Evolutionary conservation across 108 stramenopile species (phyloP).

Genomic region (Aurantiochytrium sp.): DNA sequence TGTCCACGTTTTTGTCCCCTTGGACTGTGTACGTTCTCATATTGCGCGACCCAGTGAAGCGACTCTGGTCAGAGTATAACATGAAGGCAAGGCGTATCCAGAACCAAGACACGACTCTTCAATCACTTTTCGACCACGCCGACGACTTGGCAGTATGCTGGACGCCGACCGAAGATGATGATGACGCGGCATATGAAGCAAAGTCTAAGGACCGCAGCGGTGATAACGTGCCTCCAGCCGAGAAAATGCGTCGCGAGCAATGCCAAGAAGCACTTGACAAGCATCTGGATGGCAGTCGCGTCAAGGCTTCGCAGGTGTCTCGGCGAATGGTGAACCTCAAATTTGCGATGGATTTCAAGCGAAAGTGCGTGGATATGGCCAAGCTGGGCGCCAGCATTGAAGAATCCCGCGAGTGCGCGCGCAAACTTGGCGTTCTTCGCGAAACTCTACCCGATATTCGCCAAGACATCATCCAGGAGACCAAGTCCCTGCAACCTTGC

Average conservation of each 20-base stretch:
- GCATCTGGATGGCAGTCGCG: background rate
- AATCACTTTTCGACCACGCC: background rate
- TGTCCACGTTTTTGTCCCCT: background rate
- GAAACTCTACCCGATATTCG: background rate
- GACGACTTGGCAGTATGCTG: background rate
- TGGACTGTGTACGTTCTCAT: background rate
- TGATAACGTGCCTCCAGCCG: background rate
- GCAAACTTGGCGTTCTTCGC: background rate
- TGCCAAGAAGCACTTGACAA: background rate
- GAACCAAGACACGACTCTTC: background rate
- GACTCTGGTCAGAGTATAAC: background rate
- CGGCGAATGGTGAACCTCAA: background rate
- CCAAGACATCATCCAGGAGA: background rate
- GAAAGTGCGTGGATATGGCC: background rate
- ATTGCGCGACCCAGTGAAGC: background rate
- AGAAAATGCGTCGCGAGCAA: too few species aligned
- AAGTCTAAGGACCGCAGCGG: background rate
- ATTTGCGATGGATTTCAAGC: background rate
- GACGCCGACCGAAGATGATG: background rate
- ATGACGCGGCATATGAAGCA: background rate
- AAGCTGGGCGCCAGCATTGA: background rate
- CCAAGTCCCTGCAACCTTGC: background rate
- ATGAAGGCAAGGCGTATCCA: background rate
- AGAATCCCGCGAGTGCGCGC: background rate
- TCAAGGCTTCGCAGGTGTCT: background rate